Evolutionary conservation across 352 stramenopile species (phyloP).

Genomic region (Pythium guiyangense): DNA sequence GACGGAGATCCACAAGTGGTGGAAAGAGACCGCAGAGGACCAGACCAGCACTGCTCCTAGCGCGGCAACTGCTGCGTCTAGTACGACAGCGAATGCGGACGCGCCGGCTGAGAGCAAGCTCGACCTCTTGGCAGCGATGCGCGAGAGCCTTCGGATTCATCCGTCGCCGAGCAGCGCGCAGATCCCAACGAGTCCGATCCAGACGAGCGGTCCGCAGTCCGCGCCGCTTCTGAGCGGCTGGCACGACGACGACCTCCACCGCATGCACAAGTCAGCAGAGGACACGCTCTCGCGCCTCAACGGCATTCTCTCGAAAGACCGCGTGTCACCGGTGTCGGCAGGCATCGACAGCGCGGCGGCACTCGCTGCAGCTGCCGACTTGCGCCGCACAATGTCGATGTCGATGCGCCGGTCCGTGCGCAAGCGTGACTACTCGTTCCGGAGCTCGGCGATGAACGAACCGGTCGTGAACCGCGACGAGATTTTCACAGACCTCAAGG

Average conservation of each 20-base stretch:
- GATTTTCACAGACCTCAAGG: constrained; percentile 45
- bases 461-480: constrained; percentile 58
- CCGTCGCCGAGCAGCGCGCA: constrained; percentile 5
- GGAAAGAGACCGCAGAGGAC: constrained; percentile 45
- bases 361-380: constrained; percentile 10
- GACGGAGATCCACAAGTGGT: constrained; percentile 71
- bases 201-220: constrained; percentile 18
- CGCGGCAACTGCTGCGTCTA: neutral
- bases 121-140: constrained; percentile 8
- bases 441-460: constrained; percentile 19
- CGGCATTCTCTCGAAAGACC: constrained; percentile 46
- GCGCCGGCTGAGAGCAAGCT: constrained; percentile 9
- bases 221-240: constrained; percentile 21
- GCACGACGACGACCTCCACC: constrained; percentile 47
- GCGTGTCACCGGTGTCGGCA: constrained; percentile 10
- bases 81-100: constrained; percentile 3
- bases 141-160: constrained; percentile 6
- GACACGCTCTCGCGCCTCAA: constrained; percentile 64
- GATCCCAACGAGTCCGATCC: constrained; percentile 48
- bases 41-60: too few species aligned
- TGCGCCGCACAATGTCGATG: constrained; percentile 40
- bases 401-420: constrained; percentile 53
- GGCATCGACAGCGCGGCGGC: constrained; percentile 9
- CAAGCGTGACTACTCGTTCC: constrained; percentile 56
- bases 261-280: constrained; percentile 56